Conservation (phyloP, 371 early-diverging fungal genomes). For the Mucor circinelloides region DNA sequence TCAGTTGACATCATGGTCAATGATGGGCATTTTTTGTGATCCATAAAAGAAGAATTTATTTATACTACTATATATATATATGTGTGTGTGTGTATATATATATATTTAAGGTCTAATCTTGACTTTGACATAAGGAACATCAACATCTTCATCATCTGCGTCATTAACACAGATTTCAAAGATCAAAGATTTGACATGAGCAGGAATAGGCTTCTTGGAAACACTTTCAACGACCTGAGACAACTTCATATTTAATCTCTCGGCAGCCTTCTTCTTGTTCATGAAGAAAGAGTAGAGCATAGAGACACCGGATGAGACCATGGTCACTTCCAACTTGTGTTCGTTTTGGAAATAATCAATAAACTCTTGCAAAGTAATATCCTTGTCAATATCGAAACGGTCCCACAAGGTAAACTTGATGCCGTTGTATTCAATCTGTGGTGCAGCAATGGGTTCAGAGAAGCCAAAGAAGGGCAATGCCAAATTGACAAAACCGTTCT, state of each 20-base stretch:
- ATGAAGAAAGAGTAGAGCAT: conserved; percentile 95
- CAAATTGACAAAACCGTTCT: conserved; percentile 99
- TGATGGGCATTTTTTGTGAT: too few relatives aligned
- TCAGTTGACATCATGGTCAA: too few relatives aligned
- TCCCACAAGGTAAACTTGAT: conserved; percentile 96
- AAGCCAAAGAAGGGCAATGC: conserved; percentile 99
- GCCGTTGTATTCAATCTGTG: conserved; percentile 84
- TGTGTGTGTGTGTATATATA: too few relatives aligned
- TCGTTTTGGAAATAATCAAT: conserved; percentile 83
- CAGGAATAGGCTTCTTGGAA: conserved; percentile 87
- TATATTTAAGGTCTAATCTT: conserved; percentile 37
- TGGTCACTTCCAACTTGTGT: conserved; percentile 90
- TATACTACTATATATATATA: background rate
- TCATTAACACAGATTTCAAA: conserved; percentile 91
- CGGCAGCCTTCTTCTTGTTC: conserved; percentile 85
- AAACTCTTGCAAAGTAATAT: conserved; percentile 90
- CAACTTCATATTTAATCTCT: conserved; percentile 75
- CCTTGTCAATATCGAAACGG: conserved; percentile 87
- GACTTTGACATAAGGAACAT: conserved; percentile 57
- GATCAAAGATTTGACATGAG: conserved; percentile 82
- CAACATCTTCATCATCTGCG: conserved; percentile 90
- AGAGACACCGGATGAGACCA: conserved; percentile 92
- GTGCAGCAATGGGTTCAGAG: conserved; percentile 97
- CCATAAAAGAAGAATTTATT: too few relatives aligned
- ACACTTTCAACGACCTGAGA: conserved; percentile 80